These are phyloP conservation scores for Platanthera guangdongensis DNA, from an alignment of 106 monocot species.

Conservation along the genomic window DNA sequence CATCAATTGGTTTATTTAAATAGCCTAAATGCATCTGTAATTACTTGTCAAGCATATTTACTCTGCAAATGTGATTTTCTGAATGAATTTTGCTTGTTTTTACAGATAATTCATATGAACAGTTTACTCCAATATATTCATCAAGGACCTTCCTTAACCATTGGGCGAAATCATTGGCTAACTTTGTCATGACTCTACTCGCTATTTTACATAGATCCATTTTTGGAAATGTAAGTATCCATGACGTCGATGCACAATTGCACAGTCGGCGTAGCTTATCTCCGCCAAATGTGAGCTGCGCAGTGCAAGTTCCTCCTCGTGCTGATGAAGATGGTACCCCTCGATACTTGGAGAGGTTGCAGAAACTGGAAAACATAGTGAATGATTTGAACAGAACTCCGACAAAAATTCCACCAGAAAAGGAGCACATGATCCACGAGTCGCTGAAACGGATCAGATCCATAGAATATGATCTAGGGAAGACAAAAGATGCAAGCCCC, in stretches of 20 bases:
- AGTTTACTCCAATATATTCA: background rate
- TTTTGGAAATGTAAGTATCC: background rate
- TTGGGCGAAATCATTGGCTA: background rate
- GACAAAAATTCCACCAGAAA: constrained; percentile 42
- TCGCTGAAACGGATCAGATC: constrained; percentile 57
- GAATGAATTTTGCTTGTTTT: background rate
- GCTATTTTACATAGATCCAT: constrained; percentile 19
- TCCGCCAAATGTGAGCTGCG: background rate
- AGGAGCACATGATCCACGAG: constrained; percentile 51
- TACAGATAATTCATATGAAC: background rate
- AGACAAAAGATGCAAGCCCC: constrained; percentile 51
- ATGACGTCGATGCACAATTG: constrained; percentile 4
- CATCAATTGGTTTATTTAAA: too few species aligned
- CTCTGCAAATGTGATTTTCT: background rate
- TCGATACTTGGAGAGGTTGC: constrained; percentile 57
- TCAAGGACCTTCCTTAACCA: background rate
- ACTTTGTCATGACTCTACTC: background rate
- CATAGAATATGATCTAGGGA: constrained; percentile 61
- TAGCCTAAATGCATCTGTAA: too few species aligned
- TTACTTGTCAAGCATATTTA: too few species aligned
- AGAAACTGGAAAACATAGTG: constrained; percentile 51
- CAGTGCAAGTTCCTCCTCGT: background rate
- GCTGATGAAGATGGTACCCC: constrained; percentile 20
- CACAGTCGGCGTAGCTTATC: constrained; percentile 5
- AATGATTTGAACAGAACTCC: constrained; percentile 40